These are phyloP conservation scores for Coelastrella sp. DNA, from an alignment of 139 green algal genomes.

Conservation along the genomic window DNA sequence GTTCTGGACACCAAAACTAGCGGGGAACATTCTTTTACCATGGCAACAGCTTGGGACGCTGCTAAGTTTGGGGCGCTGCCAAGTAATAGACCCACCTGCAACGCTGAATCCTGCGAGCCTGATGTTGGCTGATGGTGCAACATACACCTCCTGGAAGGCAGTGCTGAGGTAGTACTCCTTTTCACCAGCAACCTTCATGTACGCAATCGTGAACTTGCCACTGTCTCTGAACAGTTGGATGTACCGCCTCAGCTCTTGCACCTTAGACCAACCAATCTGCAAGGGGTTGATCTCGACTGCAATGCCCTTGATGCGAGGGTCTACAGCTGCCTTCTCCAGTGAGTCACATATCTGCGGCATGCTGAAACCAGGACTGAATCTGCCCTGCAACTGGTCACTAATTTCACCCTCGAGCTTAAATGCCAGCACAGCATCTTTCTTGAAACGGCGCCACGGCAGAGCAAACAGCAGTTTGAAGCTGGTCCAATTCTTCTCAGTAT, in stretches of 20 bases:
- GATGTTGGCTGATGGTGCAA: slow-evolving; percentile 83
- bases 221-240: slow-evolving; percentile 75
- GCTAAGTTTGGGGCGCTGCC: no score
- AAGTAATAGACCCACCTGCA: slow-evolving; percentile 65
- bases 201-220: slow-evolving; percentile 92
- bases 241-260: slow-evolving; percentile 84
- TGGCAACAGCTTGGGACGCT: no score
- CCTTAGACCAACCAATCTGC: slow-evolving; percentile 73
- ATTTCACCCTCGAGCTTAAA: slow-evolving; percentile 80
- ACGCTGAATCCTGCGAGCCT: slow-evolving; percentile 86
- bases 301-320: slow-evolving; percentile 87
- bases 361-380: slow-evolving; percentile 46
- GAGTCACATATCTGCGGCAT: slow-evolving; percentile 77
- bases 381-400: slow-evolving; percentile 57
- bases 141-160: slow-evolving; percentile 89
- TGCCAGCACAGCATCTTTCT: slow-evolving; percentile 80
- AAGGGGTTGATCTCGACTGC: slow-evolving; percentile 89
- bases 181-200: slow-evolving; percentile 73
- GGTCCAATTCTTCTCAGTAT: slow-evolving; percentile 54
- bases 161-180: slow-evolving; percentile 96
- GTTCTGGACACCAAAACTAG: no score
- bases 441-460: slow-evolving; percentile 91
- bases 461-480: slow-evolving; percentile 71
- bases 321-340: slow-evolving; percentile 89
- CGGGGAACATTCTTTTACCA: no score